Conservation (phyloP, 2,329 filamentous ascomycete species). For the Alternaria arborescens region DNA sequence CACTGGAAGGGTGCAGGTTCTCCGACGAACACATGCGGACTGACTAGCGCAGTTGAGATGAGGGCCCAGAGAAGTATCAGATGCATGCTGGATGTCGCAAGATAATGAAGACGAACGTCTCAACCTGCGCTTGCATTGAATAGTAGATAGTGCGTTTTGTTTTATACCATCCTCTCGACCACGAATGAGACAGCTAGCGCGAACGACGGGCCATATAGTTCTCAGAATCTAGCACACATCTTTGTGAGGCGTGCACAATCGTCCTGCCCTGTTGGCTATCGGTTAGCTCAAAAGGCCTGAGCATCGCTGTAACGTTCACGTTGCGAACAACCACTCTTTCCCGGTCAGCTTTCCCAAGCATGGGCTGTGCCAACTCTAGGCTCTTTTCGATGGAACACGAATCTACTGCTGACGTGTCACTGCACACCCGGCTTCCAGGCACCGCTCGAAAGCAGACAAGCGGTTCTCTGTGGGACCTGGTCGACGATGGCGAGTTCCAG, state of each 20-base stretch:
- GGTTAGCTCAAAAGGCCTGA: neutral
- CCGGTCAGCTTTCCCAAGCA: neutral
- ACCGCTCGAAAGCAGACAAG: neutral
- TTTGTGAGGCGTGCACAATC: neutral
- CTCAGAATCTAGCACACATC: neutral
- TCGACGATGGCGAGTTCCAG: conserved; percentile 4
- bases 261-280: neutral
- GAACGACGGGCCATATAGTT: neutral
- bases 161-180: neutral
- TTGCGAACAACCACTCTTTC: neutral
- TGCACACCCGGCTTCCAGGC: neutral
- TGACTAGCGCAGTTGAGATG: neutral
- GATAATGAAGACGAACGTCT: neutral
- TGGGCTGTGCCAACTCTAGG: neutral
- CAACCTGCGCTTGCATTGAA: neutral
- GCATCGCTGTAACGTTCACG: neutral
- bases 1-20: conserved; percentile 3
- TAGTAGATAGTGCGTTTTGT: neutral
- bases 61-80: neutral
- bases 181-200: neutral
- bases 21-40: conserved; percentile 9
- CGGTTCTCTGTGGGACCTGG: neutral
- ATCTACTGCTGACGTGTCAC: neutral
- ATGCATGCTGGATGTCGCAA: neutral
- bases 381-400: neutral